Conservation (phyloP, 805 yeast species). For the Lipomyces chichibuensis region DNA sequence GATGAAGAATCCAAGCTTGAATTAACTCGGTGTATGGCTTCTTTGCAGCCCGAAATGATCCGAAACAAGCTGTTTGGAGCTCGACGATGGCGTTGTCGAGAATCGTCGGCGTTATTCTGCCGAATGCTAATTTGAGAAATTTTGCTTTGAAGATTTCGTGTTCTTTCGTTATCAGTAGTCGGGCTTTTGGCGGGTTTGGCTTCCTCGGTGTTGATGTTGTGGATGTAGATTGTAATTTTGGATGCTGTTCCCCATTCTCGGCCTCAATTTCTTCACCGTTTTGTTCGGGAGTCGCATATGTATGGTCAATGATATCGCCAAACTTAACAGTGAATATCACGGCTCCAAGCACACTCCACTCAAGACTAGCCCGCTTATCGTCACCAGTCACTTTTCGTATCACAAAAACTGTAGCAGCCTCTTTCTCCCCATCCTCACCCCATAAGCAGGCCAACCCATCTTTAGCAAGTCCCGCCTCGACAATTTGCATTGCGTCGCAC, state of each 20-base stretch:
- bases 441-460: neutral
- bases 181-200: neutral
- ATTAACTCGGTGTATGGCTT: conserved; percentile 9
- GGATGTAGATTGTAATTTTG: neutral
- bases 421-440: conserved; percentile 3
- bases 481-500: neutral
- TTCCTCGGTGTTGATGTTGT: neutral
- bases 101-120: conserved; percentile 1
- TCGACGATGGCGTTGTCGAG: conserved; percentile 10
- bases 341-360: conserved; percentile 26
- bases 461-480: neutral
- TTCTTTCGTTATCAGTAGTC: neutral
- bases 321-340: conserved; percentile 14
- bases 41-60: neutral
- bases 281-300: neutral
- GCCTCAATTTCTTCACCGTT: neutral
- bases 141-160: conserved; percentile 10
- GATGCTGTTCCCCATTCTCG: neutral
- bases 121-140: conserved; percentile 11
- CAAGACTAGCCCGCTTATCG: neutral
- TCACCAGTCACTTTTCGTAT: neutral
- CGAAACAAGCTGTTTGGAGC: conserved; percentile 19
- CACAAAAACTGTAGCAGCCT: neutral
- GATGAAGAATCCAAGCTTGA: conserved; percentile 9
- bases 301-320: conserved; percentile 17